Evolutionary conservation across 2,329 filamentous ascomycete species (phyloP).

Genomic region (Stagonosporopsis rhizophila): DNA sequence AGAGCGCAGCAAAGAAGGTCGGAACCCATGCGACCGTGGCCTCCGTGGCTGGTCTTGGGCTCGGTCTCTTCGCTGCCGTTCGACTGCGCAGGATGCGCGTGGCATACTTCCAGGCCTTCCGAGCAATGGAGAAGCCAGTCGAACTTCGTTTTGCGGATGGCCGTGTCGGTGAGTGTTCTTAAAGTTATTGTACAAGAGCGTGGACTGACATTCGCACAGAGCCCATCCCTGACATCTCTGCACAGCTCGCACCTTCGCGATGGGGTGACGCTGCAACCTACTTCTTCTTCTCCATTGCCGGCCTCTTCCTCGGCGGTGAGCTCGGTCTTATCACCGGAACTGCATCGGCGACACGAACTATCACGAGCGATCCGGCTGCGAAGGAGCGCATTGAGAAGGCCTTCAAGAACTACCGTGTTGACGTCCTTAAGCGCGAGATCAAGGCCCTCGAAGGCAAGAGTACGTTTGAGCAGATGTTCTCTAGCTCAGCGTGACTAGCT

Average conservation of each 20-base stretch:
- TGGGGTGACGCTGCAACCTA: conserved; percentile 69
- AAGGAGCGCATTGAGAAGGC: conserved; percentile 67
- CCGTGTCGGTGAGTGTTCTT: conserved; percentile 56
- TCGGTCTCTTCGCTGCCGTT: conserved; percentile 63
- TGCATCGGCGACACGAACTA: conserved; percentile 60
- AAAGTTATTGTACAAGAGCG: not conserved
- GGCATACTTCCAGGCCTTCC: conserved; percentile 68
- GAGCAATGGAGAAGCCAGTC: conserved; percentile 66
- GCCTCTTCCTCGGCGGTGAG: conserved; percentile 70
- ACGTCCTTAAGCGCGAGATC: conserved; percentile 68
- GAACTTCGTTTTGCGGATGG: conserved; percentile 69
- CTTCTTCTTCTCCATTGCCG: conserved; percentile 67
- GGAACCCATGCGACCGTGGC: conserved; percentile 64
- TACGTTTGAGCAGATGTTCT: conserved; percentile 41
- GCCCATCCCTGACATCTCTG: conserved; percentile 66
- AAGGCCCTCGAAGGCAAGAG: conserved; percentile 59
- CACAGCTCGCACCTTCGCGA: conserved; percentile 62
- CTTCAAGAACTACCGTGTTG: conserved; percentile 67
- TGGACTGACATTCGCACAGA: conserved; percentile 51
- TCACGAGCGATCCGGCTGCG: conserved; percentile 62
- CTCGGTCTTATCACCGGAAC: conserved; percentile 66
- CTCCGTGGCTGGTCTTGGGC: conserved; percentile 65
- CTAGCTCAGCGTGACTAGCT: conserved; percentile 10
- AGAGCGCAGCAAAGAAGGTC: conserved; percentile 63
- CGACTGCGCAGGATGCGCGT: conserved; percentile 63